Conservation (phyloP, 495 filamentous ascomycete species). For the Neurospora sp. region DNA sequence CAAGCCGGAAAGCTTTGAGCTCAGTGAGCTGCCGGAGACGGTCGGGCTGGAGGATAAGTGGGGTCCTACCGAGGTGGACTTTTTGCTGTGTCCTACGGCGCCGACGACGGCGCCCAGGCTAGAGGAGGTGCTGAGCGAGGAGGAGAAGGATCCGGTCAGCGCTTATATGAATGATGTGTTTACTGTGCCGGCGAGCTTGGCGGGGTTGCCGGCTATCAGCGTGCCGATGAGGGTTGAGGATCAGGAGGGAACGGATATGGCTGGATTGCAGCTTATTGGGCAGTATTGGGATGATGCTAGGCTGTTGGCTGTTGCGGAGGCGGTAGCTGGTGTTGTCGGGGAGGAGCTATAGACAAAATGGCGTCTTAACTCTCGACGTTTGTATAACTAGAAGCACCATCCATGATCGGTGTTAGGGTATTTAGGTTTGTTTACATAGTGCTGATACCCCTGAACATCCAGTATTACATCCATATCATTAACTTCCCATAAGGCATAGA, state of each 20-base stretch:
- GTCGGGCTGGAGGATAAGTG: slow-evolving; percentile 32
- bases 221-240: slow-evolving; percentile 51
- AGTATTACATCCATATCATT: background rate
- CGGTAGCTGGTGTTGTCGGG: slow-evolving; percentile 19
- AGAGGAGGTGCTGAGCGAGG: slow-evolving; percentile 31
- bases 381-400: background rate
- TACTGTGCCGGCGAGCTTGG: slow-evolving; percentile 88
- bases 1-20: slow-evolving; percentile 28
- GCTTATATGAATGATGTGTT: slow-evolving; percentile 89
- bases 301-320: slow-evolving; percentile 46
- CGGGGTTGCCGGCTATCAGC: slow-evolving; percentile 82
- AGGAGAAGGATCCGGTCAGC: slow-evolving; percentile 22
- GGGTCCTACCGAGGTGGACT: slow-evolving; percentile 57
- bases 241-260: slow-evolving; percentile 23
- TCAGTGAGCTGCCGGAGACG: slow-evolving; percentile 34
- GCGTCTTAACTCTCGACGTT: background rate
- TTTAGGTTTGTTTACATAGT: background rate
- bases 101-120: slow-evolving; percentile 65
- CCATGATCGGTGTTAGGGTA: background rate
- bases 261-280: slow-evolving; percentile 80
- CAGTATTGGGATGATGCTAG: slow-evolving; percentile 82
- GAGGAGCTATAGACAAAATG: background rate
- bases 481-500: background rate
- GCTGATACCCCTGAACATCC: background rate
- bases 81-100: slow-evolving; percentile 80